Percentiles rank a stretch among this genome's conserved stretches.
Evolutionary conservation across 1,284 basidiomycete species (phyloP).

Genomic region (Microbotryum saponariae): DNA sequence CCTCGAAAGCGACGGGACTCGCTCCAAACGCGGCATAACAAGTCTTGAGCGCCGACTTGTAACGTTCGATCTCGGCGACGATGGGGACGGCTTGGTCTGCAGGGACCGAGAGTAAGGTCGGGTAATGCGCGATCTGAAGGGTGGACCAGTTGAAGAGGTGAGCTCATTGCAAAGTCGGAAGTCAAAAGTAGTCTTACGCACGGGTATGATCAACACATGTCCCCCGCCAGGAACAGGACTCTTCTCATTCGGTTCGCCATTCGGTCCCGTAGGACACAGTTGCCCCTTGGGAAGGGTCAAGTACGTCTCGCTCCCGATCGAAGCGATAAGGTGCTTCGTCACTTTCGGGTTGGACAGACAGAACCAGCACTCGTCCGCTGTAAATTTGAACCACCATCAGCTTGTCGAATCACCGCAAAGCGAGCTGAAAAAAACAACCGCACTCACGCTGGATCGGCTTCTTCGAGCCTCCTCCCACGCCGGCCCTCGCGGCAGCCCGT

Average conservation of each 20-base stretch:
- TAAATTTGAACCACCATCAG: background rate
- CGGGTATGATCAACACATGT: slow-evolving; percentile 58
- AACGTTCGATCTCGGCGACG: slow-evolving; percentile 69
- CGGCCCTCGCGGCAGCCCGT: slow-evolving; percentile 35
- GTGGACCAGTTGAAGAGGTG: slow-evolving; percentile 54
- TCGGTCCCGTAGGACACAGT: slow-evolving; percentile 66
- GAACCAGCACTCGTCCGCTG: slow-evolving; percentile 90
- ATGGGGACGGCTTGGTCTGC: slow-evolving; percentile 66
- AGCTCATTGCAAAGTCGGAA: slow-evolving; percentile 44
- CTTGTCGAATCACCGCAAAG: no score
- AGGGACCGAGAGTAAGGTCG: slow-evolving; percentile 60
- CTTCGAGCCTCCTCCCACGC: slow-evolving; percentile 49
- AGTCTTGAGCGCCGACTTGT: slow-evolving; percentile 63
- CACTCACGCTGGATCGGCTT: slow-evolving; percentile 70
- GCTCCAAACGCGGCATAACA: slow-evolving; percentile 65
- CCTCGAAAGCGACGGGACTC: slow-evolving; percentile 72
- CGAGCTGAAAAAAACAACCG: slow-evolving; percentile 19
- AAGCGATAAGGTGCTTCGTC: slow-evolving; percentile 86
- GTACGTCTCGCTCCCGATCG: slow-evolving; percentile 86
- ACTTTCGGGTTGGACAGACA: slow-evolving; percentile 85
- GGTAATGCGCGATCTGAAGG: slow-evolving; percentile 48
- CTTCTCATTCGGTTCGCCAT: slow-evolving; percentile 39
- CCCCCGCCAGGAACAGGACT: slow-evolving; percentile 75
- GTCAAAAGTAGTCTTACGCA: slow-evolving; percentile 1
- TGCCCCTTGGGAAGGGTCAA: slow-evolving; percentile 88